Percentiles rank a stretch among this genome's conserved stretches.
phyloP scores from a whole-genome alignment of 495 filamentous ascomycete genomes.

The Daldinia caldariorum region DNA sequence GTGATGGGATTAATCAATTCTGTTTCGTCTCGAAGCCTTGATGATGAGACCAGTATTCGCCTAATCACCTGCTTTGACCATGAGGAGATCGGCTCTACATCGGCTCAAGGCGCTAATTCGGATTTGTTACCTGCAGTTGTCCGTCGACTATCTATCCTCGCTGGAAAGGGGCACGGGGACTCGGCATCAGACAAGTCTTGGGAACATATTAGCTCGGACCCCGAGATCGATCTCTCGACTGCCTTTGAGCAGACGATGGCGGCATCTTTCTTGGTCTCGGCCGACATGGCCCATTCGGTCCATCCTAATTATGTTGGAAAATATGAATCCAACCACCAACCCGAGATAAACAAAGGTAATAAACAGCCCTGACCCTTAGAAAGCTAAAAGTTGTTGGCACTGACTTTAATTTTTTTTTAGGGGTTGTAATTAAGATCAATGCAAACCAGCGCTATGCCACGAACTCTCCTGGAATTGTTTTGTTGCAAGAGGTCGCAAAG shows the following conservation, averaged over 20 bases:
- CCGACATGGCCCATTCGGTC: constrained; percentile 96
- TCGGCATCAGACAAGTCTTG: constrained; percentile 60
- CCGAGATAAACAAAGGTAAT: constrained; percentile 84
- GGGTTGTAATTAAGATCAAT: constrained; percentile 96
- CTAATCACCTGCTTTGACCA: constrained; percentile 95
- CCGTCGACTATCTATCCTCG: constrained; percentile 83
- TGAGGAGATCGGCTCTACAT: constrained; percentile 93
- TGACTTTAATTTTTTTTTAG: constrained; percentile 46
- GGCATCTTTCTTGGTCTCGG: constrained; percentile 93
- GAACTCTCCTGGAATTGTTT: constrained; percentile 92
- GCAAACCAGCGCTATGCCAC: constrained; percentile 96
- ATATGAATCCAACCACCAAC: constrained; percentile 89
- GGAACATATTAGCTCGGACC: constrained; percentile 60
- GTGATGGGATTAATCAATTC: constrained; percentile 83
- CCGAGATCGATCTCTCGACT: constrained; percentile 67
- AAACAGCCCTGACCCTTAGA: background rate
- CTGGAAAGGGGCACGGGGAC: constrained; percentile 55
- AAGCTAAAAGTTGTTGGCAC: background rate
- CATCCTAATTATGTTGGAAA: constrained; percentile 94
- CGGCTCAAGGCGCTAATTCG: constrained; percentile 92
- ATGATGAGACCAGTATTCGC: constrained; percentile 82
- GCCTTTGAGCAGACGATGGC: constrained; percentile 93
- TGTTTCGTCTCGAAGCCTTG: constrained; percentile 63
- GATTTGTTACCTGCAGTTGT: constrained; percentile 90
- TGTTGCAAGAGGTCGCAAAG: constrained; percentile 86